A percentile compares a stretch with the other conserved stretches of the same genome.
These are phyloP conservation scores for Acacia acuminata DNA, from an alignment of 306 rosid species.

Conservation along the genomic window DNA sequence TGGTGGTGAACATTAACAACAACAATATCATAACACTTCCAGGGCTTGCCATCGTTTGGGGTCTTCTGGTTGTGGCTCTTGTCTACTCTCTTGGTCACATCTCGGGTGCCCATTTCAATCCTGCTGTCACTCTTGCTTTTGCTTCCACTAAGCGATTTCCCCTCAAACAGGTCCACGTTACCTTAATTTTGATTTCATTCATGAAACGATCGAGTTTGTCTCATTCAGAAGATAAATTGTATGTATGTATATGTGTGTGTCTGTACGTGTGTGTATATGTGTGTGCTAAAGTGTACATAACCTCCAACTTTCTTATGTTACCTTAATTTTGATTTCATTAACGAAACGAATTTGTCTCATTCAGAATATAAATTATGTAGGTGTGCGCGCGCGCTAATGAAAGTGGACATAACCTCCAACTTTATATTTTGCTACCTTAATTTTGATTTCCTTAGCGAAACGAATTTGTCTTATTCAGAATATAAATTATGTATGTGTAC, in stretches of 20 bases:
- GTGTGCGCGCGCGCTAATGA: too few relatives aligned
- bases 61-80: conserved; percentile 60
- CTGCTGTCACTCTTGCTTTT: conserved; percentile 88
- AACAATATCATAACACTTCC: conserved; percentile 56
- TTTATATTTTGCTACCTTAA: not conserved
- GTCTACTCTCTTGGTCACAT: conserved; percentile 82
- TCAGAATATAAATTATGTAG: too few relatives aligned
- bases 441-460: not conserved
- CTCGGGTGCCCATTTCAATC: conserved; percentile 92
- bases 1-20: conserved; percentile 54
- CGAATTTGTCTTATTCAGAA: too few relatives aligned
- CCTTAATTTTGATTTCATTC: not conserved
- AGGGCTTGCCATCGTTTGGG: conserved; percentile 76
- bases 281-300: too few relatives aligned
- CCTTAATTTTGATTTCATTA: not conserved
- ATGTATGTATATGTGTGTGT: too few relatives aligned
- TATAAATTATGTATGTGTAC: too few relatives aligned
- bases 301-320: not conserved
- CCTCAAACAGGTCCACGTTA: conserved; percentile 51
- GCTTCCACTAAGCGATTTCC: conserved; percentile 70
- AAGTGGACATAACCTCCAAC: too few relatives aligned
- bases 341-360: not conserved
- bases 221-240: too few relatives aligned
- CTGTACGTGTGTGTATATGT: too few relatives aligned
- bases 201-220: not conserved